Evolutionary conservation across 1,284 basidiomycete species (phyloP).

Genomic region (Trichosporon faecale): DNA sequence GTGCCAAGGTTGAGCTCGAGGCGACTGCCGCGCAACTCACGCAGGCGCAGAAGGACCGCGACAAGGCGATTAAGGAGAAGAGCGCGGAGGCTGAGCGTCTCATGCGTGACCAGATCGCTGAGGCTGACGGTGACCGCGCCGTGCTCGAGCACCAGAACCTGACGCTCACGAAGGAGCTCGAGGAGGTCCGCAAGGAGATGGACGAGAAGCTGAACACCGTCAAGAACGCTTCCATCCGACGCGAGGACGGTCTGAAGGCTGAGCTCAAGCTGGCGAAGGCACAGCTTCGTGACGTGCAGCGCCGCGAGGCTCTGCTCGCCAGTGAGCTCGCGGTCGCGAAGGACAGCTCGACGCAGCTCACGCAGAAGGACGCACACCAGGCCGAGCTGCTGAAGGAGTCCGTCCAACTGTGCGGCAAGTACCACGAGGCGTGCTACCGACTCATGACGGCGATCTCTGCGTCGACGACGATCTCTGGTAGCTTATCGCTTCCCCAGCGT

Average conservation of each 20-base stretch:
- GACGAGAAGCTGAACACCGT: conserved; percentile 46
- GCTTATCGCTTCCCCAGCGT: conserved; percentile 25
- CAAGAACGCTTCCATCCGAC: conserved; percentile 45
- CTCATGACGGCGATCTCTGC: conserved; percentile 44
- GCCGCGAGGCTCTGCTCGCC: conserved; percentile 42
- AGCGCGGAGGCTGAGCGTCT: conserved; percentile 76
- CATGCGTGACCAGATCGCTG: conserved; percentile 80
- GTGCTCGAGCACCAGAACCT: conserved; percentile 82
- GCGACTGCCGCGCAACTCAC: conserved; percentile 59
- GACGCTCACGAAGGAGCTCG: conserved; percentile 60
- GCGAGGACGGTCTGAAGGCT: conserved; percentile 50
- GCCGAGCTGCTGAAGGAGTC: conserved; percentile 43
- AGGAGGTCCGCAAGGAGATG: conserved; percentile 40
- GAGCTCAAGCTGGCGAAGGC: conserved; percentile 50
- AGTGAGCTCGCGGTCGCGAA: conserved; percentile 47
- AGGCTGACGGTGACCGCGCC: conserved; percentile 85
- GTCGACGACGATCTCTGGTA: conserved; percentile 47
- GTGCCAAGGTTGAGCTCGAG: conserved; percentile 47
- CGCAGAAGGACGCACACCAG: conserved; percentile 37
- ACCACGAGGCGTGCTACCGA: conserved; percentile 45
- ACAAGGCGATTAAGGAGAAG: conserved; percentile 67
- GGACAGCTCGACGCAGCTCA: conserved; percentile 33
- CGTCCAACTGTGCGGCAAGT: conserved; percentile 41
- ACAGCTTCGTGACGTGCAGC: conserved; percentile 46
- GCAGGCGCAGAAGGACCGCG: conserved; percentile 68